Base-by-base conservation (phyloP, 2,329 filamentous ascomycete species). In the Colletotrichum gloeosporioides region DNA sequence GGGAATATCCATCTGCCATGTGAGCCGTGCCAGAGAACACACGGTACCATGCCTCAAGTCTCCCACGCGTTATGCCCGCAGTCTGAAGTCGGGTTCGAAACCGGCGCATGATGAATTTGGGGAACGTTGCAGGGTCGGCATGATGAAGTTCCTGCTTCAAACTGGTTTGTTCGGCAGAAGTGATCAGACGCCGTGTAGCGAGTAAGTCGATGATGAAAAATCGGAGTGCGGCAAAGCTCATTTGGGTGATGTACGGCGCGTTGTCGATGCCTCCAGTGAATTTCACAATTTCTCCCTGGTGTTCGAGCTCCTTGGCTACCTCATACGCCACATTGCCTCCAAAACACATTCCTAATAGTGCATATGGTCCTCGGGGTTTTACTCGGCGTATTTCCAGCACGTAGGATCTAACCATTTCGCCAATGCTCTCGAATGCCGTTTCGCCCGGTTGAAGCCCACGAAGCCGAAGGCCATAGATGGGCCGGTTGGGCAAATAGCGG, bases 191-290 rank as follows among this genome's bases (percentile, higher is more conserved):
- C 12, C 69, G 31, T 27, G 69, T 53, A 9, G 59, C 13, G 25
- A 71, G 59, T 27, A 71, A 36, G n/a, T 71, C 69, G 59, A 71
- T 13, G 44, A 71, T 71, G 32, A 71, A 71, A 10, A 71, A 71
- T n/a, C 69, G 57, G 27, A 71, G 69, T 16, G 69, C 25, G 15
- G 69, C 36, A 22, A 71, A 71, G 39, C 69, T 71, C 69, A 71
- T 71, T 32, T 71, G 59, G n/a, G 25, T 7, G 59, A 71, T 71
- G 36, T 71, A 22, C 59, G 69, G 69, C 27, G 69, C 69, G 29
- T 71, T 71, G 57, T 71, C 57, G 12, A 71, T 64, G n/a, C 69
- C 69, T 7, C 69, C 69, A n/a, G 22, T 44, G 27, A 71, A 71
- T 10, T 39, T 39, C 10, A 71, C 69, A 22, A 55, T 22, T 22